These are phyloP conservation scores for Myxozyma neotropica DNA, from an alignment of 805 yeast genomes.

Conservation along the genomic window DNA sequence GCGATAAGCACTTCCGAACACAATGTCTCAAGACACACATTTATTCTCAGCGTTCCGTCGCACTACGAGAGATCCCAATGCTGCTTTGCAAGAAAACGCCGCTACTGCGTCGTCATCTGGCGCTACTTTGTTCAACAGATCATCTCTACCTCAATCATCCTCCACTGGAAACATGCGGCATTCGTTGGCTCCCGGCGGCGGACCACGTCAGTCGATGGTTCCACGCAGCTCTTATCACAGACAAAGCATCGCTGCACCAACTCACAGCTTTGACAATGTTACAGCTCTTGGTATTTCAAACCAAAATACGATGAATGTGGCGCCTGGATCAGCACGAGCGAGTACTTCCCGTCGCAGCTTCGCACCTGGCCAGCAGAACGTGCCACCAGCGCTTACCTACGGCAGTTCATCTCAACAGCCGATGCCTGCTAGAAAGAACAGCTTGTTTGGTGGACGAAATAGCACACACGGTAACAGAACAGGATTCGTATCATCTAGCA, in stretches of 20 bases:
- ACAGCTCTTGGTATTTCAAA: conserved; percentile 20
- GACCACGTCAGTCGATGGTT: conserved; percentile 31
- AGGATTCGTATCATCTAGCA: conserved; percentile 26
- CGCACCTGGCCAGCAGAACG: conserved; percentile 22
- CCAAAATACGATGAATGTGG: conserved; percentile 24
- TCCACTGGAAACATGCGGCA: conserved; percentile 19
- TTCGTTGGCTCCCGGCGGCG: conserved; percentile 18
- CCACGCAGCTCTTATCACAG: conserved; percentile 29
- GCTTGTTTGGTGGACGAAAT: conserved; percentile 4
- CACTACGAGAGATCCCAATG: conserved; percentile 21
- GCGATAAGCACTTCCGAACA: no score
- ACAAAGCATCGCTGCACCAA: conserved; percentile 29
- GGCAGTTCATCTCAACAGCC: neutral
- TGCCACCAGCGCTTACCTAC: conserved; percentile 13
- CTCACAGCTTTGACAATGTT: conserved; percentile 1
- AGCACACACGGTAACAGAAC: conserved; percentile 14
- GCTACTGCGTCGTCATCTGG: conserved; percentile 7
- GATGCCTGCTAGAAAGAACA: conserved; percentile 19
- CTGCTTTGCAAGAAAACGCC: conserved; percentile 14
- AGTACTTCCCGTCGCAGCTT: conserved; percentile 22
- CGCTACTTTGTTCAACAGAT: conserved; percentile 18
- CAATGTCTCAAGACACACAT: conserved; percentile 32
- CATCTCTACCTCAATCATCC: conserved; percentile 16
- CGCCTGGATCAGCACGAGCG: conserved; percentile 29
- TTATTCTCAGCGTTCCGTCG: conserved; percentile 31